Conservation (phyloP, 495 filamentous ascomycete species). For the Cenococcum geophilum region DNA sequence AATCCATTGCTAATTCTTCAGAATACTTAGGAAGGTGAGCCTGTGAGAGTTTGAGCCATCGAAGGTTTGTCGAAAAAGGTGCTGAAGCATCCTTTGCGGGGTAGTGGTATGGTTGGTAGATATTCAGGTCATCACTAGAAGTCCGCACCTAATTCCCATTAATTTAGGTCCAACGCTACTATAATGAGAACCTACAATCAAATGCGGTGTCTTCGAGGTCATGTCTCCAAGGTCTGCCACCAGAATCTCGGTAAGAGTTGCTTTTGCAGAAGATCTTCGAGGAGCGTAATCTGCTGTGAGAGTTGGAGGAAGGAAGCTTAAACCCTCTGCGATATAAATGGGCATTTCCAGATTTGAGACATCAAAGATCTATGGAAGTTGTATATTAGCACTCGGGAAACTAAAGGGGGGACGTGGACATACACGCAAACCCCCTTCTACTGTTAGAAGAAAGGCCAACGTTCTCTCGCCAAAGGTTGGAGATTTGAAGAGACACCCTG, state of each 20-base stretch:
- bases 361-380: constrained; percentile 45
- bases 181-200: constrained; percentile 58
- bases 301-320: constrained; percentile 71
- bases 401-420: constrained; percentile 25
- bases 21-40: constrained; percentile 49
- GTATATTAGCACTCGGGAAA: constrained; percentile 8
- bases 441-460: constrained; percentile 68
- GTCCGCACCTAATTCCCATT: constrained; percentile 57
- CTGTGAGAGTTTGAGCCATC: constrained; percentile 72
- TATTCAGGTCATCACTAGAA: constrained; percentile 69
- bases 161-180: not conserved
- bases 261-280: constrained; percentile 62
- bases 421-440: constrained; percentile 67
- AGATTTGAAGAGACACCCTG: constrained; percentile 71
- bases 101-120: constrained; percentile 73
- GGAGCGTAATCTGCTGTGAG: constrained; percentile 63
- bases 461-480: constrained; percentile 43
- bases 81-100: constrained; percentile 38
- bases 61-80: constrained; percentile 42
- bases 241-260: constrained; percentile 66
- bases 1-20: constrained; percentile 40
- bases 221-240: constrained; percentile 79
- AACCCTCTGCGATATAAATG: constrained; percentile 59
- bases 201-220: constrained; percentile 61
- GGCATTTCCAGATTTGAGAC: constrained; percentile 56